phyloP scores from a whole-genome alignment of 176 grass and related monocot genomes.

The Panicum miliaceum region DNA sequence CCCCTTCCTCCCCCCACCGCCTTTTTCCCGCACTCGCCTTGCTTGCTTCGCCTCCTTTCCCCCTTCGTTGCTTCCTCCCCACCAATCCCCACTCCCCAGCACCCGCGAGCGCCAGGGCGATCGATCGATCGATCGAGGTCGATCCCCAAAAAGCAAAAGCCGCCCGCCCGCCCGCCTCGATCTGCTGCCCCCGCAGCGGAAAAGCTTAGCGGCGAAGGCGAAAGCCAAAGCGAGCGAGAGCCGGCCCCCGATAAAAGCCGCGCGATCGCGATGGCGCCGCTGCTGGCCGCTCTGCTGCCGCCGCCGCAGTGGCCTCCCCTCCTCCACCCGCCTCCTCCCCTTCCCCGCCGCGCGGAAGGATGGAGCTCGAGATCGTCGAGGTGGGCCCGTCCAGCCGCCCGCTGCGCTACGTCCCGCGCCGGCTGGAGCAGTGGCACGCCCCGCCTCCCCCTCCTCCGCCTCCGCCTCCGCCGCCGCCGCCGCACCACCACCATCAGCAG shows the following conservation, averaged over 20 bases:
- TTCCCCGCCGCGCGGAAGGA: background rate
- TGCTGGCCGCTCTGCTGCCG: background rate
- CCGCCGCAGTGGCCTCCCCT: too few relatives aligned
- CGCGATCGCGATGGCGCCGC: slow-evolving; percentile 41
- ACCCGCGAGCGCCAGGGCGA: background rate
- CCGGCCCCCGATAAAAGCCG: slow-evolving; percentile 7
- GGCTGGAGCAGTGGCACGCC: background rate
- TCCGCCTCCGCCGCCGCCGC: slow-evolving; percentile 19
- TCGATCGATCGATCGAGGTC: slow-evolving; percentile 10
- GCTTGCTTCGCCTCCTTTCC: background rate
- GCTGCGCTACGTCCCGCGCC: slow-evolving; percentile 40
- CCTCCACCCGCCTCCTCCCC: background rate
- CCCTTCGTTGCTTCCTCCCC: too few relatives aligned
- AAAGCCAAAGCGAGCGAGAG: slow-evolving; percentile 1
- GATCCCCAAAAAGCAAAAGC: slow-evolving; percentile 43
- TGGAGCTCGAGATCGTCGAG: slow-evolving; percentile 77
- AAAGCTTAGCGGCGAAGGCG: slow-evolving; percentile 77
- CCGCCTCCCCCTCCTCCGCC: slow-evolving; percentile 30
- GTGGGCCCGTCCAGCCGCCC: slow-evolving; percentile 50
- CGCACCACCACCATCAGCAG: background rate
- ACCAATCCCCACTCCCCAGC: slow-evolving; percentile 23
- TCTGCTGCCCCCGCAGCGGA: slow-evolving; percentile 11
- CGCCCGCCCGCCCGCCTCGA: slow-evolving; percentile 29
- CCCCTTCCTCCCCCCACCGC: too few relatives aligned
- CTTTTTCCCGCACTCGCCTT: background rate